phyloP scores from a whole-genome alignment of 306 rosid genomes.

The Quercus variabilis region DNA sequence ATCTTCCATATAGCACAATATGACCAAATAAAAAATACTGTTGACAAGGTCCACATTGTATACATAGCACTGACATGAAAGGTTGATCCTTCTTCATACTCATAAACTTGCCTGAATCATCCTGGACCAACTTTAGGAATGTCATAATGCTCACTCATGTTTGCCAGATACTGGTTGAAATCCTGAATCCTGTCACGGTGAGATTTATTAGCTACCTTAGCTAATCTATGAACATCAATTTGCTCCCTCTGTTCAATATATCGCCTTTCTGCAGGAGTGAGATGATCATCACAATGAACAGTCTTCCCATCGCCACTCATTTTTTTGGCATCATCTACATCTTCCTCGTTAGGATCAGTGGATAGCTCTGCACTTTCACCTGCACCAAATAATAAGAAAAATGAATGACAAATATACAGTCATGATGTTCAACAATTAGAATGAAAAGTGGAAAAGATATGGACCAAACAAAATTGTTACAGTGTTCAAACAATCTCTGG shows the following conservation, averaged over 20 bases:
- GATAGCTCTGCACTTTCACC: slow-evolving; percentile 57
- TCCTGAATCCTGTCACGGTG: slow-evolving; percentile 97
- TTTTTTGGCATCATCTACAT: slow-evolving; percentile 36
- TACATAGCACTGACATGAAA: neutral
- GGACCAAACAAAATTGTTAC: slow-evolving; percentile 4
- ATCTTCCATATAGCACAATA: slow-evolving; percentile 6
- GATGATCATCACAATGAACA: slow-evolving; percentile 63
- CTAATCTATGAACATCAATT: slow-evolving; percentile 74
- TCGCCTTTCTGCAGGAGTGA: slow-evolving; percentile 88
- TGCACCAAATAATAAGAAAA: slow-evolving; percentile 19
- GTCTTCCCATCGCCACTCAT: slow-evolving; percentile 47
- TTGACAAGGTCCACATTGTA: slow-evolving; percentile 12
- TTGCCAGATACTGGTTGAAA: slow-evolving; percentile 96
- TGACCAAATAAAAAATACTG: slow-evolving; percentile 2
- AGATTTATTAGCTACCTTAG: slow-evolving; percentile 79
- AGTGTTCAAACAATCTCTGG: neutral
- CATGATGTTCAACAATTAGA: neutral
- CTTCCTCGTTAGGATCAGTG: slow-evolving; percentile 49
- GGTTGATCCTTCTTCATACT: slow-evolving; percentile 9
- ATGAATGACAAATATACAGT: neutral
- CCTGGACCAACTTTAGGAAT: slow-evolving; percentile 99
- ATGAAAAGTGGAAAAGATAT: neutral
- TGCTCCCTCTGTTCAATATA: slow-evolving; percentile 91
- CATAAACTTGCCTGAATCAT: slow-evolving; percentile 16
- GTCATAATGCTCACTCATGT: slow-evolving; percentile 99